Evolutionary conservation across 2,329 filamentous ascomycete genomes (phyloP).

Genomic region (Fusarium kyushuense): DNA sequence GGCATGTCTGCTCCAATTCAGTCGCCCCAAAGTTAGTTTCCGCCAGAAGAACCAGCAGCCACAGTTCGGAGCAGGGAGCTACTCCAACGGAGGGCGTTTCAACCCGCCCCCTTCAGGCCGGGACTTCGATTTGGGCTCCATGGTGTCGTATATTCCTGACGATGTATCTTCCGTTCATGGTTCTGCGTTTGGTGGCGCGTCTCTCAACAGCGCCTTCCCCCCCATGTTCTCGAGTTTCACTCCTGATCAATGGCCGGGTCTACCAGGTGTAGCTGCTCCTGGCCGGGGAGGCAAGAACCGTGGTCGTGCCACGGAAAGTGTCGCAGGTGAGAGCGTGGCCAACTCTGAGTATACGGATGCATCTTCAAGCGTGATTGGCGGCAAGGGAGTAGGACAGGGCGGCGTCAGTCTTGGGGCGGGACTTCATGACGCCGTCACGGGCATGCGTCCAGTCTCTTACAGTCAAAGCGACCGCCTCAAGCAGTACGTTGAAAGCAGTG

Average conservation of each 20-base stretch:
- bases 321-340: constrained; percentile 92
- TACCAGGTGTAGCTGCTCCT: constrained; percentile 71
- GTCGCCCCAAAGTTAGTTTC: constrained; percentile 90
- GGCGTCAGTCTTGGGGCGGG: constrained; percentile 88
- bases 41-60: constrained; percentile 88
- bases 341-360: constrained; percentile 91
- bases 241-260: constrained; percentile 86
- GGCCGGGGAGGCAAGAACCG: constrained; percentile 77
- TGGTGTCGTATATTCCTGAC: constrained; percentile 95
- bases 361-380: constrained; percentile 80
- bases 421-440: constrained; percentile 80
- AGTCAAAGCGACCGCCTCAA: constrained; percentile 83
- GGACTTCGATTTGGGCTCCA: constrained; percentile 83
- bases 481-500: constrained; percentile 90
- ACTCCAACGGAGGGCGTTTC: constrained; percentile 57
- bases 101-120: constrained; percentile 59
- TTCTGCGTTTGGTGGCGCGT: constrained; percentile 86
- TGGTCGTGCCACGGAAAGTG: constrained; percentile 76
- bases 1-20: constrained; percentile 93
- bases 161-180: constrained; percentile 97
- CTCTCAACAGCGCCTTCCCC: constrained; percentile 80
- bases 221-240: constrained; percentile 96
- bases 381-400: constrained; percentile 81
- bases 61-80: constrained; percentile 61
- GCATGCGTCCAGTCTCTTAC: constrained; percentile 68